A percentile compares a stretch with the other conserved stretches of the same genome.
phyloP scores from a whole-genome alignment of 179 eudicot species.

The Gypsophila paniculata region DNA sequence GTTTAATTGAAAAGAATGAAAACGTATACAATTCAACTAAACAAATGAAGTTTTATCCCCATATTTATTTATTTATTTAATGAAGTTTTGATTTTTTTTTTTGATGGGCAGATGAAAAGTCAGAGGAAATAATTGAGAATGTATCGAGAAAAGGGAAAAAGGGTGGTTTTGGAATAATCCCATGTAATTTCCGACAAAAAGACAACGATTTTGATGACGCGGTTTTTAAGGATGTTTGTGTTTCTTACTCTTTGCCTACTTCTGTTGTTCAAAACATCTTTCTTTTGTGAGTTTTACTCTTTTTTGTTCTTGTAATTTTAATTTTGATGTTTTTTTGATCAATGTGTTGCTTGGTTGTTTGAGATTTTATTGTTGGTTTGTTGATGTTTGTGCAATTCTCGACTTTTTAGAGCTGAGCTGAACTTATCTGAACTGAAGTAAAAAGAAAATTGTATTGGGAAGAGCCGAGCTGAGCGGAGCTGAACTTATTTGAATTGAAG shows the following conservation, averaged over 20 bases:
- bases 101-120: constrained; percentile 37
- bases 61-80: too few relatives aligned
- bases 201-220: constrained; percentile 14
- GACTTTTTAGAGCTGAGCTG: too few relatives aligned
- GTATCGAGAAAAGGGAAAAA: constrained; percentile 57
- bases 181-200: constrained; percentile 34
- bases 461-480: too few relatives aligned
- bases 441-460: too few relatives aligned
- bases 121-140: constrained; percentile 32
- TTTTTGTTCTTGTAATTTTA: neutral
- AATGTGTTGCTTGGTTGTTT: too few relatives aligned
- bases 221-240: constrained; percentile 37
- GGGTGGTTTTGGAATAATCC: constrained; percentile 71
- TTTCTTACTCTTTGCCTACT: constrained; percentile 59
- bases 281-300: constrained; percentile 44
- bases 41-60: neutral
- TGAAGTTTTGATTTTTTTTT: neutral
- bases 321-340: neutral
- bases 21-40: too few relatives aligned
- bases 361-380: neutral
- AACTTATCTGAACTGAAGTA: too few relatives aligned
- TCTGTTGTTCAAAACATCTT: constrained; percentile 33
- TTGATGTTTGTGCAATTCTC: neutral
- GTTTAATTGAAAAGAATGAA: too few relatives aligned
- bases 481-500: too few relatives aligned